Conservation (phyloP, 352 stramenopile species). For the Phytophthora sp. region DNA sequence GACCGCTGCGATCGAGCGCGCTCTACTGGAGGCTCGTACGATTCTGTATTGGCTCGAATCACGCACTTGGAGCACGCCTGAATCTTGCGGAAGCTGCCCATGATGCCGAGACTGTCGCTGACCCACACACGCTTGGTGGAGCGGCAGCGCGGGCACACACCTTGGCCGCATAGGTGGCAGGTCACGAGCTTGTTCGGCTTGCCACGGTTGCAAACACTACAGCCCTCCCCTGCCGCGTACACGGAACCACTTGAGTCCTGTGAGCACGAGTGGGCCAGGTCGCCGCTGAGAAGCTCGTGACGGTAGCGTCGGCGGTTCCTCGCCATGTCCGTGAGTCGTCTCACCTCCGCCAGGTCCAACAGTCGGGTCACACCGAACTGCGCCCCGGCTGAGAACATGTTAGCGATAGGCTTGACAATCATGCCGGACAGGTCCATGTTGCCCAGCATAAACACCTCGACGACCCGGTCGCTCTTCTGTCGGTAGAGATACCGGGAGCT, state of each 20-base stretch:
- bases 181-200: constrained; percentile 28
- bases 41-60: constrained; percentile 39
- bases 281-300: constrained; percentile 11
- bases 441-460: constrained; percentile 56
- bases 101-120: constrained; percentile 35
- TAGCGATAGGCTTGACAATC: constrained; percentile 43
- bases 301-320: constrained; percentile 27
- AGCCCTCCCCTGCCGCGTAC: constrained; percentile 14
- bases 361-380: constrained; percentile 51
- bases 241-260: constrained; percentile 18
- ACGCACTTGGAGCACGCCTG: constrained; percentile 49
- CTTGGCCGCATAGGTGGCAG: constrained; percentile 37
- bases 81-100: constrained; percentile 55
- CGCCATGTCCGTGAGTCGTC: constrained; percentile 50
- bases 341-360: constrained; percentile 55
- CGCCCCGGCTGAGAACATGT: constrained; percentile 45
- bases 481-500: constrained; percentile 58
- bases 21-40: constrained; percentile 25
- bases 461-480: constrained; percentile 52
- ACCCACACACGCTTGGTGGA: constrained; percentile 49
- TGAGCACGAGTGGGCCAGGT: constrained; percentile 14
- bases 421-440: constrained; percentile 46
- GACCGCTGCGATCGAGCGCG: constrained; percentile 27
- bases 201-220: constrained; percentile 28
- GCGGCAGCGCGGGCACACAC: constrained; percentile 40